phyloP scores from a whole-genome alignment of 345 rosid species.

The Eucalyptus polyanthemos region DNA sequence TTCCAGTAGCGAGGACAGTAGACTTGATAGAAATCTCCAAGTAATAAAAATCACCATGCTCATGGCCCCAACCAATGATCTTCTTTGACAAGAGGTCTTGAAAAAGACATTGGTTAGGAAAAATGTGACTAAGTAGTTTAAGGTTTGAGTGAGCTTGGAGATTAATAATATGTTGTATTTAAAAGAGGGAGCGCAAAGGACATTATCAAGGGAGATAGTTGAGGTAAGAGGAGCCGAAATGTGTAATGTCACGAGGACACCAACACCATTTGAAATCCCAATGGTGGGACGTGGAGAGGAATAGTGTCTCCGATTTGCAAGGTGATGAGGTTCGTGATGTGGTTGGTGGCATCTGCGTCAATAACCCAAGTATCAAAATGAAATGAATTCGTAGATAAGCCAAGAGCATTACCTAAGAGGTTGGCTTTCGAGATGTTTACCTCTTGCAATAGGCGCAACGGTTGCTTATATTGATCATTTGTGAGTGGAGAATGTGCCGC shows the following conservation, averaged over 20 bases:
- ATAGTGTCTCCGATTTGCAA: neutral
- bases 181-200: neutral
- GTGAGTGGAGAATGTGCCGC: neutral
- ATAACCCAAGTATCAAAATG: neutral
- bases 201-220: neutral
- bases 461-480: neutral
- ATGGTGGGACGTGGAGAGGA: neutral
- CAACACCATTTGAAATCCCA: neutral
- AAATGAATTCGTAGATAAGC: neutral
- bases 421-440: neutral
- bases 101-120: neutral
- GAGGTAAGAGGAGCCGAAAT: neutral
- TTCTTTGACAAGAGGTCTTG: neutral
- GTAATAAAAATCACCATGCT: neutral
- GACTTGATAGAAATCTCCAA: neutral
- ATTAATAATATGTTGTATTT: neutral
- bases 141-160: neutral
- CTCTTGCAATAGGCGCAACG: neutral
- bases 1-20: accelerated
- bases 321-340: neutral
- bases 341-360: neutral
- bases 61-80: neutral
- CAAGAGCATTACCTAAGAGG: neutral
- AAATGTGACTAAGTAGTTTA: neutral
- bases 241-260: neutral